Base-by-base conservation (phyloP, 371 early-diverging fungal species). In the Mortierella sp. region DNA sequence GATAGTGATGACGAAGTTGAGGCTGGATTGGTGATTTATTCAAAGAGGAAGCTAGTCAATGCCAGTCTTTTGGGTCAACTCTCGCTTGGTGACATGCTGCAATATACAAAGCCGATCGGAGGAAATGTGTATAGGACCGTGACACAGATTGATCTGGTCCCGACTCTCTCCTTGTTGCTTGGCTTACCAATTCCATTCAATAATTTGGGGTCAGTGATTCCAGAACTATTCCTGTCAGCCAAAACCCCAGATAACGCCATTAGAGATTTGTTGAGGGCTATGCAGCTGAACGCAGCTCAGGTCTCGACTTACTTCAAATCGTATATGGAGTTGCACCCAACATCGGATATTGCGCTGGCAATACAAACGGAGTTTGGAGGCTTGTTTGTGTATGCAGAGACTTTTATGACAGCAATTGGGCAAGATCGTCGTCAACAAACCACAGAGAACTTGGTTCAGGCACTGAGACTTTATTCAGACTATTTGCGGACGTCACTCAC, bases 1-100 rank as follows among this genome's bases (percentile, higher is more conserved):
- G 97, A 97, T 71, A 95, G 96, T 66, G 89, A 90, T 51, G 88
- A 93, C 51, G 99, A 99, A 73, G 84, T 97, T 35, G 92, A 93
- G 77, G 94, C 97, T 5, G 96, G 89, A 4, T 74, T 98, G 64
- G 95, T 97, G 77, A 60, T 97, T 10, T 95, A 97, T 84, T 88
- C 92, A 60, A 72, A 78, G 66, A 73, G 90, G 49, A 77, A 84
- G 32, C 62, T 90, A 51, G 24, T 73, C 57, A 63, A 81, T 55
- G 39, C 40, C 43, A 55, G 59, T 37, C 24, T 73, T 16, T 37
- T 81, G 70, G 67, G 66, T 45, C 69, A 45, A 18, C 59, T 76
- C 32, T 62, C 69, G 3, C 59, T 81, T 18, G 73, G 76, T n/a
- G 76, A 75, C 55, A 72, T 70, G 70, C 26, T 81, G 22, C 76